A percentile compares a stretch with the other conserved stretches of the same genome.
These are phyloP conservation scores for Fusarium palustre DNA, from an alignment of 2,329 filamentous ascomycete genomes.

Conservation along the genomic window DNA sequence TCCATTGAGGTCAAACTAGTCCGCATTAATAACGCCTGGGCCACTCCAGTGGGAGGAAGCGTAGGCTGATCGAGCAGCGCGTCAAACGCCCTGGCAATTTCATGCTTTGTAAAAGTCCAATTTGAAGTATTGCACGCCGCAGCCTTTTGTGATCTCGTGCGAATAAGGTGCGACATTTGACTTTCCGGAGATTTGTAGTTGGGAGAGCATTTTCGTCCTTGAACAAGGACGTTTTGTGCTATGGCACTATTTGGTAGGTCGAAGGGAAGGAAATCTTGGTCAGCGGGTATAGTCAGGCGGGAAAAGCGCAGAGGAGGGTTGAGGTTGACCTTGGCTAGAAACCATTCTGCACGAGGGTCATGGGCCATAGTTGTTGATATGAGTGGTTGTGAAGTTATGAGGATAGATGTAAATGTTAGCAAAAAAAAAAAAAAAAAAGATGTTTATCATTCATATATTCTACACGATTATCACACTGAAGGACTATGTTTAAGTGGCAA, in stretches of 20 bases:
- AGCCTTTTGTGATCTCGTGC: slow-evolving; percentile 11
- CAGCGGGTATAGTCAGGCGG: slow-evolving; percentile 1
- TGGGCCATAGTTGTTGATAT: background rate
- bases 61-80: background rate
- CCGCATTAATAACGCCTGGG: slow-evolving; percentile 12
- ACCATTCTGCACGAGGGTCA: slow-evolving; percentile 15
- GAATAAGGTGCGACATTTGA: slow-evolving; percentile 15
- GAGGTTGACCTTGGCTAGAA: slow-evolving; percentile 19
- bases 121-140: background rate
- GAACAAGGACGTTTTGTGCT: slow-evolving; percentile 12
- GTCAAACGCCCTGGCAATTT: slow-evolving; percentile 22
- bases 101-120: slow-evolving; percentile 30
- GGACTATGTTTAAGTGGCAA: background rate
- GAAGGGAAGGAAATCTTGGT: slow-evolving; percentile 19
- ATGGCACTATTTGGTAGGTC: background rate
- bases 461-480: too few relatives aligned
- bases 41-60: slow-evolving; percentile 16
- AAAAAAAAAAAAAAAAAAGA: too few relatives aligned
- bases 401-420: too few relatives aligned
- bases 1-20: background rate
- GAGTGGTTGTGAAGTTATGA: too few relatives aligned
- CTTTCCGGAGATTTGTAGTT: background rate
- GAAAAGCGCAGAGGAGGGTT: slow-evolving; percentile 8
- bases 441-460: background rate
- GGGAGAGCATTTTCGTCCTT: slow-evolving; percentile 6